Base-by-base conservation (phyloP, 192 early-diverging fungal genomes). In the Coemansia sp. region DNA sequence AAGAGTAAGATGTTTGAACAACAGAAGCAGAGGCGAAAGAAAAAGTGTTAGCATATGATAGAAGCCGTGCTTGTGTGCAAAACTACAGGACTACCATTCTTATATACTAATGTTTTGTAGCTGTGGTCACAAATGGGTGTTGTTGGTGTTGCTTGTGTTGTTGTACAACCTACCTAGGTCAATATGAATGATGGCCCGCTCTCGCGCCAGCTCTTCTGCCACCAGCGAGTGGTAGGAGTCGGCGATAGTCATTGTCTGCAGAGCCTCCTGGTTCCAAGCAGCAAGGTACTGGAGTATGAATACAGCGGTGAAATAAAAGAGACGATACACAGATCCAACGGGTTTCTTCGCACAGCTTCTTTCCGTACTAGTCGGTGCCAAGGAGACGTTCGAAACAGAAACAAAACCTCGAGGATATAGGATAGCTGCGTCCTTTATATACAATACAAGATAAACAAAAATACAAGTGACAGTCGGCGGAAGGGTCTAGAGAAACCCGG, bases 131-230 rank as follows among this genome's bases (percentile, higher is more conserved):
- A 15, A 46, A 46, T 46, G 45, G 8, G 45, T 46, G 45, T 46
- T 46, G 45, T 46, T 46, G 45, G n/a, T n/a, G n/a, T n/a, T n/a
- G n/a, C n/a, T n/a, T 58, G 13, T 15, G 64, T 57, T 54, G 63
- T 45, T 65, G 15, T 12, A 15, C 16, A 57, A n/a, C 65, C 26
- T 82, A 84, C 85, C 85, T 54, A 88, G 57, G 62, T 87, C 86
- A 41, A 87, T 78, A 57, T 87, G 86, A 18, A 87, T 51, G 45
- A 86, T 85, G 40, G 84, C 84, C 42, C 78, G 79, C 39, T 69
- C 77, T 45, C 71, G 78, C 26, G 78, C 77, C 41, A 87, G 67
- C 69, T 80, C 76, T 21, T 65, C 63, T 2, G 57, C 66, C 15
- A 66, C 60, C 36, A 73, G 16, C 11, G 57, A 46, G 59, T 70